These are phyloP conservation scores for Porpolomopsis calyptriformis DNA, from an alignment of 768 basidiomycete species.

Conservation along the genomic window DNA sequence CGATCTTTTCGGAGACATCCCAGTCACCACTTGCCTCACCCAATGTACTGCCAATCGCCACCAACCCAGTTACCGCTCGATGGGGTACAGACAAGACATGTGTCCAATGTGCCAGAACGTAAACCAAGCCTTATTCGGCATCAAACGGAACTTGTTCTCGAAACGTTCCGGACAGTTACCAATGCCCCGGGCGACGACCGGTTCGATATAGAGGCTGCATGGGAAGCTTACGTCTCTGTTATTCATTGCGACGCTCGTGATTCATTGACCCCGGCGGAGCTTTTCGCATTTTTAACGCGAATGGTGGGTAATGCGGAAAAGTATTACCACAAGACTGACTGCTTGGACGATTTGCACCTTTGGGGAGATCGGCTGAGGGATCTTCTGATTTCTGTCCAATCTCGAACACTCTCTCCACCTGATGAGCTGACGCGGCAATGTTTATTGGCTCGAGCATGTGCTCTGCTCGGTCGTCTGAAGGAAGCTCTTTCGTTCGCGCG, in stretches of 20 bases:
- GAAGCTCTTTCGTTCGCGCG: constrained; percentile 23
- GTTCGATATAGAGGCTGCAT: constrained; percentile 29
- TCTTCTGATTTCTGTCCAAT: constrained; percentile 21
- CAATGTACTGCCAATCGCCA: background rate
- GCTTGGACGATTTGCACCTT: constrained; percentile 15
- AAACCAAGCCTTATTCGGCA: background rate
- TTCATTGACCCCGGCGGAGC: constrained; percentile 7
- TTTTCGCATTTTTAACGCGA: constrained; percentile 16
- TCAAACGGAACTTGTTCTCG: background rate
- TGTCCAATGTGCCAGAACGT: constrained; percentile 15
- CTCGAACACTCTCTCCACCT: constrained; percentile 15
- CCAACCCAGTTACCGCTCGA: background rate
- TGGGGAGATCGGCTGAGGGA: constrained; percentile 31
- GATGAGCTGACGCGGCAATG: constrained; percentile 16
- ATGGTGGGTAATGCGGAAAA: constrained; percentile 19
- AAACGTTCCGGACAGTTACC: background rate
- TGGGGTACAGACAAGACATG: constrained; percentile 15
- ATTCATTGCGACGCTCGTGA: constrained; percentile 7
- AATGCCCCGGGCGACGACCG: background rate
- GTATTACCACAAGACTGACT: constrained; percentile 9
- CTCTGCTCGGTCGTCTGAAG: constrained; percentile 28
- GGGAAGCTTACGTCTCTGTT: constrained; percentile 27
- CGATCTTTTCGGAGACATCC: constrained; percentile 3
- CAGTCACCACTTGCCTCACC: constrained; percentile 5
- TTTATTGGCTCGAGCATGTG: constrained; percentile 22